phyloP scores from a whole-genome alignment of 179 eudicot genomes.

The Spergularia azorica region DNA sequence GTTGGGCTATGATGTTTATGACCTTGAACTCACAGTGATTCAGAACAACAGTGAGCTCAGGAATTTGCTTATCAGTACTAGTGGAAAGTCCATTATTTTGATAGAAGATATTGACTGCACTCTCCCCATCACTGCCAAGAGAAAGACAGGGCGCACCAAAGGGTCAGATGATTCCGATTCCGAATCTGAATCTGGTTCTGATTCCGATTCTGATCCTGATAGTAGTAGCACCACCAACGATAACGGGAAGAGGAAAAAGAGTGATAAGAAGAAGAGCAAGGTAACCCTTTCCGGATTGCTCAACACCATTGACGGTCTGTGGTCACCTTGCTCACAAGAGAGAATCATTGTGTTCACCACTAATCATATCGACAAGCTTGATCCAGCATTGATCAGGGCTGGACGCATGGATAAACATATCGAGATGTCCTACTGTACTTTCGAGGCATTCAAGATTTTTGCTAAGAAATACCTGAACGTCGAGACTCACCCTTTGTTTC shows the following conservation, averaged over 20 bases:
- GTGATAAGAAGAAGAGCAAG: background rate
- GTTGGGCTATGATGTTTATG: slow-evolving; percentile 43
- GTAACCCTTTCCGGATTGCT: slow-evolving; percentile 35
- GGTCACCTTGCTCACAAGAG: slow-evolving; percentile 34
- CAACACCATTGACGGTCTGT: slow-evolving; percentile 15
- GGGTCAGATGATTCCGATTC: background rate
- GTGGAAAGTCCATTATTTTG: slow-evolving; percentile 29
- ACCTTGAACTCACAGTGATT: slow-evolving; percentile 44
- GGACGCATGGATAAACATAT: slow-evolving; percentile 55
- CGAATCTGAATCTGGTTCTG: background rate
- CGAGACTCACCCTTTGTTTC: slow-evolving; percentile 31
- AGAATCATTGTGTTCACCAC: slow-evolving; percentile 43
- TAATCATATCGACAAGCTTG: slow-evolving; percentile 37
- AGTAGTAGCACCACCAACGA: too few species aligned
- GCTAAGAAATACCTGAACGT: slow-evolving; percentile 38
- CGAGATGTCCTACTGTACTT: slow-evolving; percentile 22
- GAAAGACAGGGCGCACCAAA: background rate
- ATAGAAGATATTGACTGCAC: slow-evolving; percentile 45
- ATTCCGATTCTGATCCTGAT: background rate
- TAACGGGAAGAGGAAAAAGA: too few species aligned
- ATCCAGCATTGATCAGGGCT: slow-evolving; percentile 41
- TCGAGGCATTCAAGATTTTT: slow-evolving; percentile 41
- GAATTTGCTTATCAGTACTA: slow-evolving; percentile 36
- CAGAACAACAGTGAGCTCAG: slow-evolving; percentile 36
- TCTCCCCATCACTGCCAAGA: slow-evolving; percentile 31